Evolutionary conservation across 1,284 basidiomycete species (phyloP), one percentile per base, ranked within the genome.

Genomic region (Ceraceosorus bombacis): DNA sequence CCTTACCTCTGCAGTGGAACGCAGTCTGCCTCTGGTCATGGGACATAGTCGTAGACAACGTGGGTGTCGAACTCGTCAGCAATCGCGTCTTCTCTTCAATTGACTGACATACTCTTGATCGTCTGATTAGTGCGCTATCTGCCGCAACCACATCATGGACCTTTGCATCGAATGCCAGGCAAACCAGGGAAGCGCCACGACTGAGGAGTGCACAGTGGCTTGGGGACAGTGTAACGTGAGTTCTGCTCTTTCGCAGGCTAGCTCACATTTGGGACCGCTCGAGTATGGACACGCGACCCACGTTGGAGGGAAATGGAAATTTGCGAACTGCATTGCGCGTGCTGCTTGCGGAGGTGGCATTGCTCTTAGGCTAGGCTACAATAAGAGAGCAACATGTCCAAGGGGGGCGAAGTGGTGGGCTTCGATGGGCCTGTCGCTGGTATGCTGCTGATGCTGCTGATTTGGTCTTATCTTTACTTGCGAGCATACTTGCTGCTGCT

Each of bases 221-320:
- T 99, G 94, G 94, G 94, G 94, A 63, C 93, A 94, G 62, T 99
- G 94, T 80, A 99, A 99, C 79, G 94, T 95, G 73, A 64, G 88
- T 80, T 12, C 2, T 6, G 5, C 37, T 37, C 48, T 57, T 17
- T 36, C 17, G 13, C 12, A 7, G 38, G 10, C 15, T 50, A 9
- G 15, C 50, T 27, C 27, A 27, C 1, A 3, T 27, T 27, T 27
- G 27, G 27, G 27, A 27, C 27, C 27, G 27, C 27, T 27, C 27
- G 27, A 3, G 3, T 27, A 3, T 27, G 27, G 27, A 27, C 1
- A 27, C 1, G 27, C 2, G 27, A 27, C 27, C 3, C 2, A 27
- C 27, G 27, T 27, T 27, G 27, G 27, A 27, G 27, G 27, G 27
- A 3, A 27, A 3, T 27, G 27, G 27, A 27, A 27, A 27, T 27